phyloP scores from a whole-genome alignment of 305 asterid species.

The Withania somnifera region DNA sequence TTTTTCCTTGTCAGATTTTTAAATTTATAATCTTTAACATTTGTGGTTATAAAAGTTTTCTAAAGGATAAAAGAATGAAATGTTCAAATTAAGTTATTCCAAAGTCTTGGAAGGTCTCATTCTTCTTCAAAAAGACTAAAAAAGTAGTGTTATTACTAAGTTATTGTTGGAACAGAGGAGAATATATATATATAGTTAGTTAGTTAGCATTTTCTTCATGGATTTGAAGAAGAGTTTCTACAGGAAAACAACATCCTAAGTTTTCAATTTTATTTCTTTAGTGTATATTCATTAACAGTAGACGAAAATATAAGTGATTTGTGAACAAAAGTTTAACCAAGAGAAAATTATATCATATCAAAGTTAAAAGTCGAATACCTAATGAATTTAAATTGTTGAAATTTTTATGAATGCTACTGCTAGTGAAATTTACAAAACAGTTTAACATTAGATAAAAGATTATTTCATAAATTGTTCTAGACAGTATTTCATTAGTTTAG shows the following conservation, averaged over 20 bases:
- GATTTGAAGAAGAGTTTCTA: background rate
- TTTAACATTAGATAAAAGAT: background rate
- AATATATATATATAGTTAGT: no score
- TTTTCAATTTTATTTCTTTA: background rate
- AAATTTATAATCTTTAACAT: background rate
- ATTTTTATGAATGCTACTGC: background rate
- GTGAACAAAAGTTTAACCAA: background rate
- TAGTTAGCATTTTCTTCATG: background rate
- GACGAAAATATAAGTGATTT: background rate
- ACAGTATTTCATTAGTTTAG: background rate
- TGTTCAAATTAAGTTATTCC: background rate
- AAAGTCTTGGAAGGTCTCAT: background rate
- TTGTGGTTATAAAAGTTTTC: background rate
- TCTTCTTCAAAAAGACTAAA: background rate
- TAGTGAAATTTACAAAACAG: background rate
- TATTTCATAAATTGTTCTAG: background rate
- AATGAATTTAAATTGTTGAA: background rate
- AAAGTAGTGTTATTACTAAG: background rate
- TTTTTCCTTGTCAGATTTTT: no score
- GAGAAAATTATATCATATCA: background rate
- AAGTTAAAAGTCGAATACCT: background rate
- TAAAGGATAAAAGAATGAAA: background rate
- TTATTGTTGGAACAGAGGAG: background rate
- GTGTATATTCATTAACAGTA: background rate
- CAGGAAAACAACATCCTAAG: background rate